Evolutionary conservation across 2,329 filamentous ascomycete genomes (phyloP), one percentile per base, ranked within the genome.

Genomic region (Tolypocladium cylindrosporum): DNA sequence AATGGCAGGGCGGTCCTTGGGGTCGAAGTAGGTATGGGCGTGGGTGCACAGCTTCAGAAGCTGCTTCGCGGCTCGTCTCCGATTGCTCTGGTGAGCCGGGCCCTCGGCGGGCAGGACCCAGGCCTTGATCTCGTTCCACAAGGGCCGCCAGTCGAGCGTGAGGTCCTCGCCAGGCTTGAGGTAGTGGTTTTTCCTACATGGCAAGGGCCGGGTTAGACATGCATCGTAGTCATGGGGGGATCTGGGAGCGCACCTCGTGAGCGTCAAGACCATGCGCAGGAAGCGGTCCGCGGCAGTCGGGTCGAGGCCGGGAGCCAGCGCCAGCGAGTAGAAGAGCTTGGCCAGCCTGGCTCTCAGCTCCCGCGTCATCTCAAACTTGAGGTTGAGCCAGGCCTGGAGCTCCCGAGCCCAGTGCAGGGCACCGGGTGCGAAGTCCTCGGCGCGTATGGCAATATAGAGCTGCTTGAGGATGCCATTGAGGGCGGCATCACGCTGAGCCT

Each of bases 371-470:
- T 99, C 93, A 70, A 99, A 99, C 79, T 99, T 99, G 73, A 99
- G 85, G 57, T 88, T 89, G 64, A 99, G 80, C 94, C 95, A 99
- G 73, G 89, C 90, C 69, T 92, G 86, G 54, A 99, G 86, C 81
- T 99, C 94, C 64, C 93, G 86, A 19, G 94, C 97, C 94, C 94
- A 99, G 74, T 99, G 93, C 61, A 96, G 80, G 36, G 93, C 94
- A 40, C 94, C 94, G 0, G 93, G 90, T 31, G 89, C 87, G 73
- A 97, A 97, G 73, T 99, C 94, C 63, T 96, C 91, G 4, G 94
- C 88, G 69, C 91, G 88, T 62, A 99, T 81, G 58, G 93, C 85
- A 65, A 97, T 90, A 72, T 96, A 97, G 37, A 99, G 86, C 68
- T 96, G 90, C 71, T 92, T 94, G 65, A 97, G 80, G 66, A 97